Evolutionary conservation across 331 rosid species (phyloP).

Genomic region (Erythrophleum ivorense): DNA sequence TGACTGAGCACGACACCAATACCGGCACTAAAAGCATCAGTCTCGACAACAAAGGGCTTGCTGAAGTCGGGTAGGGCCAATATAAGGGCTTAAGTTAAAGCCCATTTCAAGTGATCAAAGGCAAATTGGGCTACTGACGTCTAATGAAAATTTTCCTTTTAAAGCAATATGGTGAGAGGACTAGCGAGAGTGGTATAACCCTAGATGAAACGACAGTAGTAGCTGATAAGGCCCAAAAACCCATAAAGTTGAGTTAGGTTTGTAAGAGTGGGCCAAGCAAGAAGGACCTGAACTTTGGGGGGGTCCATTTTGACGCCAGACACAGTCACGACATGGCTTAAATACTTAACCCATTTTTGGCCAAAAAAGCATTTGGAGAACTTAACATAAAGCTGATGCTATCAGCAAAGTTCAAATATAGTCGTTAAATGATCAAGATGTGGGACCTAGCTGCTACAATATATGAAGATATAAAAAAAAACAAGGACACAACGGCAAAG

Average conservation of each 20-base stretch:
- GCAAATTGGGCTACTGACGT: background rate
- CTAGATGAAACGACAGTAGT: background rate
- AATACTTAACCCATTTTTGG: too few relatives aligned
- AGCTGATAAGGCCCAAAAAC: background rate
- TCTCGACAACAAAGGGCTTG: background rate
- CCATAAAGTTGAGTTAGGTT: background rate
- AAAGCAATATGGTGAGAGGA: background rate
- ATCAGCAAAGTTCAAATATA: too few relatives aligned
- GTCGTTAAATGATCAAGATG: background rate
- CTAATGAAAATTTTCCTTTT: background rate
- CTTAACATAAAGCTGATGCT: background rate
- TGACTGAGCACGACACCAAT: background rate
- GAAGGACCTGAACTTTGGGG: too few relatives aligned
- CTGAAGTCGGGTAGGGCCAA: background rate
- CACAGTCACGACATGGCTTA: background rate
- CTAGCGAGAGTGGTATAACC: background rate
- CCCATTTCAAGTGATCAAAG: too few relatives aligned
- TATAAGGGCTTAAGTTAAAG: background rate
- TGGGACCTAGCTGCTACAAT: fast-evolving
- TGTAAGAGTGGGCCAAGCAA: background rate
- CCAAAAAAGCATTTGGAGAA: background rate
- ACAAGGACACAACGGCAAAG: background rate
- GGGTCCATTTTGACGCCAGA: background rate
- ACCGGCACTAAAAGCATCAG: background rate
- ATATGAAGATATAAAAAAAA: too few relatives aligned